phyloP scores from a whole-genome alignment of 768 basidiomycete genomes.

The Lenzites betulinus region DNA sequence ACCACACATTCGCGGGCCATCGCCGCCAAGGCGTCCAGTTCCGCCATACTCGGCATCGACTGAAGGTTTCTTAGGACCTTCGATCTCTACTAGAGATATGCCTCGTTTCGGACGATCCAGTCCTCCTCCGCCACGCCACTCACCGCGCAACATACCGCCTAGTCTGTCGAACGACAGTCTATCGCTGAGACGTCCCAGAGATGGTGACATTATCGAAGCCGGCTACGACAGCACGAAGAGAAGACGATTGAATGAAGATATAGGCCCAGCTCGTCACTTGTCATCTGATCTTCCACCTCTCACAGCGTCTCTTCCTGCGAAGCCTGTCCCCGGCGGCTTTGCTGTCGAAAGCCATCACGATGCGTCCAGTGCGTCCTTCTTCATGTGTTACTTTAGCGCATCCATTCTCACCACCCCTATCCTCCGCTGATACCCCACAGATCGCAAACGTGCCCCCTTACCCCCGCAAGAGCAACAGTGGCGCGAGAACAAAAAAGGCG shows the following conservation, averaged over 20 bases:
- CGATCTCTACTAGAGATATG: conserved; percentile 6
- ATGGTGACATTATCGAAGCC: conserved; percentile 13
- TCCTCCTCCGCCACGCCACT: conserved; percentile 2
- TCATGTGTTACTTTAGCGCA: background rate
- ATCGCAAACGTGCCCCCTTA: conserved; percentile 44
- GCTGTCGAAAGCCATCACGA: conserved; percentile 15
- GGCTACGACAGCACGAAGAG: conserved; percentile 25
- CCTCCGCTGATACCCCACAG: conserved; percentile 21
- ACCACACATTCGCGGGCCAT: conserved; percentile 35
- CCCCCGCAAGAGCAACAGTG: conserved; percentile 47
- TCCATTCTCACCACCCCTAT: conserved; percentile 31
- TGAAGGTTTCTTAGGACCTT: background rate
- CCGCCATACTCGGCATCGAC: conserved; percentile 22
- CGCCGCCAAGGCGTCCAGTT: conserved; percentile 26
- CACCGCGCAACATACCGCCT: conserved; percentile 13
- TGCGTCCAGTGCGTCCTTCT: conserved; percentile 31
- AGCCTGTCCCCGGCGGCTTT: conserved; percentile 7
- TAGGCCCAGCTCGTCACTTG: conserved; percentile 2
- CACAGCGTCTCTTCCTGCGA: conserved; percentile 16
- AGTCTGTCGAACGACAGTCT: background rate
- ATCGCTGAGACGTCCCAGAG: conserved; percentile 26
- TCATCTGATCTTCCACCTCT: conserved; percentile 6
- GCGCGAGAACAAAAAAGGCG: conserved; percentile 29
- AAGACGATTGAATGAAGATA: conserved; percentile 27
- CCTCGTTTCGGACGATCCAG: conserved; percentile 2